Conservation (phyloP, 495 filamentous ascomycete species). For the Podospora tetraspora region DNA sequence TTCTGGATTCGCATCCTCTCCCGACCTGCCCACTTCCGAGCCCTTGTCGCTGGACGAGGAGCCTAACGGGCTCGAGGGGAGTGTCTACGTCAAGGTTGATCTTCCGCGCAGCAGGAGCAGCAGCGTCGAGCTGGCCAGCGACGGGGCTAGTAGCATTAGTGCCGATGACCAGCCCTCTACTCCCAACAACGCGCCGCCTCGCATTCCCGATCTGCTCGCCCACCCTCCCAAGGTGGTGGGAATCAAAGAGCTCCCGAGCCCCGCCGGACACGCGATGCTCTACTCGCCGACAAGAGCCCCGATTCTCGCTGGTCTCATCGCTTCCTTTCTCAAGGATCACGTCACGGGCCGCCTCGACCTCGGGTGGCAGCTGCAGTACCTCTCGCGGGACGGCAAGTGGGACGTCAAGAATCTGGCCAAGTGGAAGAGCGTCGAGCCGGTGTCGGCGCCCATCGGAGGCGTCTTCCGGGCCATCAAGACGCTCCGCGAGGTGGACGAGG, state of each 20-base stretch:
- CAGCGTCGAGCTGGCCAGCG: not conserved
- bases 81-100: not conserved
- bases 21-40: not conserved
- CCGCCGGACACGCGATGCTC: conserved; percentile 77
- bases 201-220: conserved; percentile 38
- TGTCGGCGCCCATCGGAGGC: conserved; percentile 68
- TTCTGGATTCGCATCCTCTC: not conserved
- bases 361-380: conserved; percentile 84
- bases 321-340: conserved; percentile 69
- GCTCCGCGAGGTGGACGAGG: conserved; percentile 76
- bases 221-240: conserved; percentile 55
- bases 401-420: conserved; percentile 95
- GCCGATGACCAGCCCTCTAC: conserved; percentile 17
- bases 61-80: not conserved
- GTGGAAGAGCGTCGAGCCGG: conserved; percentile 73
- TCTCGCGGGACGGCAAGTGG: conserved; percentile 89
- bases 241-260: conserved; percentile 64
- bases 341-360: conserved; percentile 72
- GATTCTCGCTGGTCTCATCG: conserved; percentile 72
- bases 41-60: not conserved
- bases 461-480: conserved; percentile 86
- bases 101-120: not conserved
- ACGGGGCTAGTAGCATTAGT: not conserved
- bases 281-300: conserved; percentile 74
- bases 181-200: conserved; percentile 26